Base-by-base conservation (phyloP, 2,329 filamentous ascomycete genomes). In the Phaeosphaeria sp. region DNA sequence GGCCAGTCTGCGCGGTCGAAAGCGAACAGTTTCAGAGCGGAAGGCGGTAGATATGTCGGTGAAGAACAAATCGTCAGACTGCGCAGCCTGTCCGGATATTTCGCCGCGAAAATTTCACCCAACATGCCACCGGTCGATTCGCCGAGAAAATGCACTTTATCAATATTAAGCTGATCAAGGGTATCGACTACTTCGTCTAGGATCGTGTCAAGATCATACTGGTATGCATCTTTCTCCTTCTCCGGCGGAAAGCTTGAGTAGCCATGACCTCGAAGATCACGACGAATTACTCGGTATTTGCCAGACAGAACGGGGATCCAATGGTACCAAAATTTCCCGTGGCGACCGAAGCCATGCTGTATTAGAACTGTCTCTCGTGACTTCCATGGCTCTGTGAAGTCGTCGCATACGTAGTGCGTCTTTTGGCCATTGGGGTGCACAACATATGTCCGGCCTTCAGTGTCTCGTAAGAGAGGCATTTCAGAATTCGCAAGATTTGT, bases 301-400 rank as follows among this genome's bases (percentile, higher is more conserved):
- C 64, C 66, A 1, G 72, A 55, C n/a, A 78, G 60, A 4, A 67
- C 33, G 0, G 75, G 74, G 20, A 77, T 64, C 75, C 74, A 78
- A 49, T 76, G 72, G 53, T 77, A 72, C 73, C 73, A 78, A 55
- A 77, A 75, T 7, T 55, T 66, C 3, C 69, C 54, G 52, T 75
- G 69, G 9, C 75, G 67, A 1, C 64, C 74, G 54, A 78, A 78
- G 9, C 75, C 75, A n/a, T 77, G 74, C 39, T 78, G 74, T 18
- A 78, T 75, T 3, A 77, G 57, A 39, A 78, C 72, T 18, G 74
- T 73, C n/a, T 73, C 67, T 48, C 51, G 18, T 1, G 72, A 62
- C 49, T 72, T 74, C 74, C 71, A 76, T 2, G 72, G 72, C 50
- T 72, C 70, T 13, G 63, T 62, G 44, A 72, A 76, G 55, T 65